These are phyloP conservation scores for Podospora fimiseda DNA, from an alignment of 495 filamentous ascomycete genomes.

Conservation along the genomic window DNA sequence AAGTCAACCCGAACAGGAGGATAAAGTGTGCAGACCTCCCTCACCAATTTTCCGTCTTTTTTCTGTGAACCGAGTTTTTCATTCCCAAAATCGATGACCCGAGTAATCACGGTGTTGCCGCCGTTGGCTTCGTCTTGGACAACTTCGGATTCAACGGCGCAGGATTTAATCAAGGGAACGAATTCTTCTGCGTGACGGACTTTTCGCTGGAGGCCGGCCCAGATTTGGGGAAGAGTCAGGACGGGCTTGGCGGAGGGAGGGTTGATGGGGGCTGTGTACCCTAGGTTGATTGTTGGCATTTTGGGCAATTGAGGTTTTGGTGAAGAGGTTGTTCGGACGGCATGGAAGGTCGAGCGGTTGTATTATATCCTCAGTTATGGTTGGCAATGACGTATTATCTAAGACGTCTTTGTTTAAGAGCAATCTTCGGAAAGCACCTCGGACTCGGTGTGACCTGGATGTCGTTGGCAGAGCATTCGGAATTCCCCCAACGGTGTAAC, in stretches of 20 bases:
- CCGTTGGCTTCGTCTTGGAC: conserved; percentile 4
- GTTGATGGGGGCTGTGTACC: conserved; percentile 40
- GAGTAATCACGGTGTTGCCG: conserved; percentile 22
- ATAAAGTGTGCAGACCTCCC: conserved; percentile 25
- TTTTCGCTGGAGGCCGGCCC: conserved; percentile 37
- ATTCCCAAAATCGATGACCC: conserved; percentile 25
- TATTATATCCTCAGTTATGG: too few relatives aligned
- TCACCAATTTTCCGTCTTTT: conserved; percentile 10
- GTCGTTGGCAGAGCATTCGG: too few relatives aligned
- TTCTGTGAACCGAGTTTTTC: conserved; percentile 11
- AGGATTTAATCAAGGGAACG: conserved; percentile 33
- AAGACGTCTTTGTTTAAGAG: too few relatives aligned
- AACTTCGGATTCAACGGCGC: conserved; percentile 26
- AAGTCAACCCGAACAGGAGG: conserved; percentile 34
- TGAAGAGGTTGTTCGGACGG: too few relatives aligned
- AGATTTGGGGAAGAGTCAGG: conserved; percentile 33
- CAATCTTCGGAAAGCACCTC: too few relatives aligned
- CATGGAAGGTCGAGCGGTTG: too few relatives aligned
- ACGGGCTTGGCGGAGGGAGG: conserved; percentile 19
- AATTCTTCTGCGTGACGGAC: conserved; percentile 34
- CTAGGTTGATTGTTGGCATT: conserved; percentile 36
- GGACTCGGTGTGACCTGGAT: too few relatives aligned
- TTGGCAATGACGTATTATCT: too few relatives aligned
- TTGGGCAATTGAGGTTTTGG: too few relatives aligned
- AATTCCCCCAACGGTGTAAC: too few relatives aligned